A percentile compares a stretch with the other conserved stretches of the same genome.
phyloP scores from a whole-genome alignment of 2,329 filamentous ascomycete genomes.

The Xylaria sp. region DNA sequence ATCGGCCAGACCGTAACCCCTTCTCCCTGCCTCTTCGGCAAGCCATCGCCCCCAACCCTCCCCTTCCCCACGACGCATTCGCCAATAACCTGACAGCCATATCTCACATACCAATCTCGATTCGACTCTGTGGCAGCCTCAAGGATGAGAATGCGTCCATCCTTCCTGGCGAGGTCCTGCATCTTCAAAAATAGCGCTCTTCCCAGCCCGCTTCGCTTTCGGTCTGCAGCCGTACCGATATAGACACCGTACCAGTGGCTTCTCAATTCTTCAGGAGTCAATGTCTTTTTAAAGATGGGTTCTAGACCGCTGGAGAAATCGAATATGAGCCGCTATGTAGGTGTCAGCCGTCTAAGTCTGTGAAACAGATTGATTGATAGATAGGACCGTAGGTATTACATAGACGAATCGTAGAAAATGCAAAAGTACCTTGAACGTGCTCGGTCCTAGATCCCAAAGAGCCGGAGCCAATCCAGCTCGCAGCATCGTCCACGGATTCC shows the following conservation, averaged over 20 bases:
- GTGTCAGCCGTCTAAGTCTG: background rate
- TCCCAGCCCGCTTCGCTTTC: conserved; percentile 12
- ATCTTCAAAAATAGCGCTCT: conserved; percentile 5
- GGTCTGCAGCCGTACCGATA: conserved; percentile 34
- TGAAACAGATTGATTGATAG: background rate
- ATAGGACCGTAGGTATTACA: background rate
- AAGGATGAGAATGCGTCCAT: conserved; percentile 1
- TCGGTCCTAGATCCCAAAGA: background rate
- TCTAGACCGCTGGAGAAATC: background rate
- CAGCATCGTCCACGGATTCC: conserved; percentile 3
- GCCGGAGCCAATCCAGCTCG: background rate
- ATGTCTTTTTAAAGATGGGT: background rate
- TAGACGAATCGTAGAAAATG: background rate
- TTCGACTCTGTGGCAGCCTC: background rate
- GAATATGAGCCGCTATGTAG: background rate
- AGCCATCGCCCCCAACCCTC: conserved; percentile 6
- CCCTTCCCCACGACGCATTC: conserved; percentile 14
- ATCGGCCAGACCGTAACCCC: conserved; percentile 16
- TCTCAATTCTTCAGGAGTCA: conserved; percentile 1
- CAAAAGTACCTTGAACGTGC: background rate
- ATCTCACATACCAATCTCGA: background rate
- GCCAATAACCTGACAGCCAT: conserved; percentile 2
- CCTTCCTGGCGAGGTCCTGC: background rate
- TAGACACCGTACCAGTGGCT: conserved; percentile 12
- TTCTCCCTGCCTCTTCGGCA: conserved; percentile 3